Base-by-base conservation (phyloP, 176 grass and related monocot genomes). In the Poa annua region DNA sequence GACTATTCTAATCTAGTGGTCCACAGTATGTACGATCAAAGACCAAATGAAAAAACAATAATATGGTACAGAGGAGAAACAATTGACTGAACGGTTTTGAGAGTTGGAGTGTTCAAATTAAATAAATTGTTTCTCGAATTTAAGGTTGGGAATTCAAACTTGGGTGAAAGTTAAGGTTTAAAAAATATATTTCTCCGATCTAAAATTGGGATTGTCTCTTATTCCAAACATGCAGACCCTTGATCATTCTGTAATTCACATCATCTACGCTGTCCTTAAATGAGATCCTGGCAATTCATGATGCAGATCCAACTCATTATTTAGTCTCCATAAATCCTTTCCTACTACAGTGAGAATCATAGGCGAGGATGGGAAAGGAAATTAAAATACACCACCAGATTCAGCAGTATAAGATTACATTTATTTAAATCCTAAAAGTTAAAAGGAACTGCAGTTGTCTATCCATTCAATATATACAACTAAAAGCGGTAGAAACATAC, bases 401-500 rank as follows among this genome's bases (percentile, higher is more conserved):
- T 65, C 35, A 35, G 8, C 8, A 79, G 76, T 50, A 16, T 45
- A 33, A 79, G 6, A 32, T 33, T 65, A 33, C 77, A 36, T 51
- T 51, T 33, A 5, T 20, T 80, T 25, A 71, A 45, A 71, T 71
- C n/a, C 21, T 71, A 71, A 47, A 47, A 71, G 11, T 25, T 10
- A 44, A 59, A 71, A 26, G 21, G 14, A 24, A 21, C 34, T 82
- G 6, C 11, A 57, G 41, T 72, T 72, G 22, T 71, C 32, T 20
- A 69, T 41, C 41, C n/a, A 71, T 71, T 71, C 68, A 71, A 45
- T 26, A 25, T 71, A 71, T 39, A 20, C 41, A 72, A 72, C 69
- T 72, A 21, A 72, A 48, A 47, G 21, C 21, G 47, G 68, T 47
- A 71, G n/a, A 71, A 47, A 17, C 14, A 16, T 60, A 79, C 12